A percentile compares a stretch with the other conserved stretches of the same genome.
phyloP scores from a whole-genome alignment of 1,139 yeast genomes.

The Lodderomyces elongisporus region DNA sequence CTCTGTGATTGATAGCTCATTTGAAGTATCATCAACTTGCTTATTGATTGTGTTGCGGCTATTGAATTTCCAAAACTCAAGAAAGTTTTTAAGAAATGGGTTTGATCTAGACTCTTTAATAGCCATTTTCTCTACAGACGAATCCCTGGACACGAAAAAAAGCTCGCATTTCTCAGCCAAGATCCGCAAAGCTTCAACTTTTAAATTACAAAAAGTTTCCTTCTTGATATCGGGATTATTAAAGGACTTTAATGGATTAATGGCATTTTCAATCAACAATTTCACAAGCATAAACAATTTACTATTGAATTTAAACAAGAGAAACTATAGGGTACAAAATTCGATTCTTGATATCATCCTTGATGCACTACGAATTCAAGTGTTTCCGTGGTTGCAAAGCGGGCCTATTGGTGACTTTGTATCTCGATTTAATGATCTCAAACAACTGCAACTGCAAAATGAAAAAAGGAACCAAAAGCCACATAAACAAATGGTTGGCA shows the following conservation, averaged over 20 bases:
- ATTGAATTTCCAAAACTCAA: slow-evolving; percentile 55
- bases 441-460: background rate
- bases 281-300: slow-evolving; percentile 57
- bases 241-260: slow-evolving; percentile 74
- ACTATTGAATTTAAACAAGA: slow-evolving; percentile 57
- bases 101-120: slow-evolving; percentile 60
- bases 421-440: slow-evolving; percentile 9
- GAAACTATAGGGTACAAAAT: slow-evolving; percentile 52
- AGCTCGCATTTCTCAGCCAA: slow-evolving; percentile 5
- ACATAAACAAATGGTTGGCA: slow-evolving; percentile 1
- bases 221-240: slow-evolving; percentile 56
- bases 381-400: slow-evolving; percentile 53
- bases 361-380: slow-evolving; percentile 58
- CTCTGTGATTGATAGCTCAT: slow-evolving; percentile 58
- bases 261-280: slow-evolving; percentile 56
- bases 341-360: slow-evolving; percentile 66
- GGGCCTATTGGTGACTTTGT: slow-evolving; percentile 32
- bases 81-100: slow-evolving; percentile 56
- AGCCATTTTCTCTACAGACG: slow-evolving; percentile 46
- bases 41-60: slow-evolving; percentile 53
- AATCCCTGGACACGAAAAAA: slow-evolving; percentile 2
- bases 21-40: slow-evolving; percentile 52
- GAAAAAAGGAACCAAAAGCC: background rate
- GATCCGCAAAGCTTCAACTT: slow-evolving; percentile 10
- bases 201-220: slow-evolving; percentile 56